These are phyloP conservation scores for Discostella stelligeroides DNA, from an alignment of 108 stramenopile genomes.

Conservation along the genomic window DNA sequence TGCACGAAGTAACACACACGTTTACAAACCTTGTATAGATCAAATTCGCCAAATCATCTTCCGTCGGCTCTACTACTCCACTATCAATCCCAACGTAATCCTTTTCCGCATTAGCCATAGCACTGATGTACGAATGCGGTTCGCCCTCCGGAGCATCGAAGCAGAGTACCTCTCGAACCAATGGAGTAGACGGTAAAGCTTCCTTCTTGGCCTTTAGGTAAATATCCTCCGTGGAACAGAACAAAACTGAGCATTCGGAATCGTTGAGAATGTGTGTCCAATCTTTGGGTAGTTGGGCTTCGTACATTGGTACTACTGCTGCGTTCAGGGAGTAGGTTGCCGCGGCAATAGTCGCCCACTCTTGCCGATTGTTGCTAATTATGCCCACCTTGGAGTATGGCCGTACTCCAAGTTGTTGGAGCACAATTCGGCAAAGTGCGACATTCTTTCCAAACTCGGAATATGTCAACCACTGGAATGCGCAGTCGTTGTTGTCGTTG, in stretches of 20 bases:
- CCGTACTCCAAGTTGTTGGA: conserved; percentile 56
- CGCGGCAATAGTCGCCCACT: conserved; percentile 89
- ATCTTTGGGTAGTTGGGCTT: conserved; percentile 91
- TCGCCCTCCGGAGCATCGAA: conserved; percentile 75
- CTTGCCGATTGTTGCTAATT: conserved; percentile 92
- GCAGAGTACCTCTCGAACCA: conserved; percentile 68
- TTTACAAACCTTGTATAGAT: too few species aligned
- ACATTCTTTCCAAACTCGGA: conserved; percentile 67
- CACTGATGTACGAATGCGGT: conserved; percentile 71
- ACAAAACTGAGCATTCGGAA: conserved; percentile 69
- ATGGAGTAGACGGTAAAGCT: conserved; percentile 73
- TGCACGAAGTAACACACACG: too few species aligned
- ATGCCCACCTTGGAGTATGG: conserved; percentile 79
- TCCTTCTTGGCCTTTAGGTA: conserved; percentile 68
- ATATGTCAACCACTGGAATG: conserved; percentile 73
- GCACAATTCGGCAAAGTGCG: conserved; percentile 53
- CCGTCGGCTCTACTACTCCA: conserved; percentile 54
- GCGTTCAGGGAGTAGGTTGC: conserved; percentile 92
- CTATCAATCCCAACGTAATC: conserved; percentile 21
- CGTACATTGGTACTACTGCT: conserved; percentile 96
- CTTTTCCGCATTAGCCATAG: conserved; percentile 33
- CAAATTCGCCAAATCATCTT: conserved; percentile 89
- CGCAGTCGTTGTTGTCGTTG: background rate
- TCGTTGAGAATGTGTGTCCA: conserved; percentile 96
- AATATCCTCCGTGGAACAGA: conserved; percentile 85